Percentiles rank a stretch among this genome's conserved stretches.
Evolutionary conservation across 164 flowering plant genomes (phyloP).

Genomic region (Protea cynaroides): DNA sequence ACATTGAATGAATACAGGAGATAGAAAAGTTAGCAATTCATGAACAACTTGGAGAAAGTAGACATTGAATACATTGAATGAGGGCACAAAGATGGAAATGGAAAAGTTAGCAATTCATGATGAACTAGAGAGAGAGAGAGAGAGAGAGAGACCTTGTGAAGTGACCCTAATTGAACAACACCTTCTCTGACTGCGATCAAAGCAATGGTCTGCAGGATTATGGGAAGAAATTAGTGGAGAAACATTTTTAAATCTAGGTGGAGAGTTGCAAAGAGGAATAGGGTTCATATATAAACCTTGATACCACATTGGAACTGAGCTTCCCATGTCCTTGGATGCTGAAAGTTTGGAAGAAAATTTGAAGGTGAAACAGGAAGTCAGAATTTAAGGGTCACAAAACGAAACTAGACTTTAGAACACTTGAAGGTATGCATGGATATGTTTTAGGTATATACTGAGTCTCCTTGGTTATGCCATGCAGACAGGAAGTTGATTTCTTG

Average conservation of each 20-base stretch:
- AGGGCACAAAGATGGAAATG: too few species aligned
- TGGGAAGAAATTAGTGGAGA: conserved; percentile 5
- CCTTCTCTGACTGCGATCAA: conserved; percentile 96
- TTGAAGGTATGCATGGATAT: not conserved
- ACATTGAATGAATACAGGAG: not conserved
- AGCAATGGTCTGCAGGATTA: conserved; percentile 76
- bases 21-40: not conserved
- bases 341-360: conserved; percentile 14
- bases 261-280: not conserved
- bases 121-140: conserved; percentile 20
- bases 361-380: not conserved
- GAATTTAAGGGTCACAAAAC: not conserved
- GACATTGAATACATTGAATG: too few species aligned
- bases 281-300: conserved; percentile 43
- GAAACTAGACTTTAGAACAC: not conserved
- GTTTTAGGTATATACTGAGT: conserved; percentile 46
- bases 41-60: not conserved
- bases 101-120: not conserved
- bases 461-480: conserved; percentile 90
- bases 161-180: conserved; percentile 82
- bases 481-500: conserved; percentile 84
- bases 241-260: not conserved
- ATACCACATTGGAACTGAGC: conserved; percentile 96
- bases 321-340: conserved; percentile 99
- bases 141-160: conserved; percentile 52